Evolutionary conservation across 2,329 filamentous ascomycete species (phyloP), one percentile per base, ranked within the genome.

Genomic region (Pseudodiploospora longispora): DNA sequence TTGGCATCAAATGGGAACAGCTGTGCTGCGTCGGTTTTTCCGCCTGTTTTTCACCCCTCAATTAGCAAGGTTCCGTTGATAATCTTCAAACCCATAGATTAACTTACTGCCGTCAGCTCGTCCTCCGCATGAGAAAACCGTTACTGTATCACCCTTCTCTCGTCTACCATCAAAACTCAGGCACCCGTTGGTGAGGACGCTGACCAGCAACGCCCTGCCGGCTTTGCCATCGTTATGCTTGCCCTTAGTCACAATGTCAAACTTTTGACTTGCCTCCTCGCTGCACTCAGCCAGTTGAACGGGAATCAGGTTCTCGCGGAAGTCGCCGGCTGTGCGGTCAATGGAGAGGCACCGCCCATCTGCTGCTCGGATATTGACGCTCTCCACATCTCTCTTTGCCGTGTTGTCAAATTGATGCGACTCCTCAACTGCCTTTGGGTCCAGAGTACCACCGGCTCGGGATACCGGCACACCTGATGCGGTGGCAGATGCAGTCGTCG

Each of bases 251-350:
- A 76, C 63, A 36, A 77, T 52, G 54, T 76, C 73, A 53, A 72
- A 77, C 51, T 68, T 69, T 55, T 75, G 68, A 41, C 69, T 70
- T 4, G 65, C 58, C 4, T 65, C 63, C 30, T 66, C 70, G 30
- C 60, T 57, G 57, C 74, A 77, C 29, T 59, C 55, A 6, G 68
- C 67, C 7, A 75, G 52, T 27, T 63, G 61, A 6, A 76, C 57
- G 2, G 73, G 73, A 41, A 76, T 74, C 38, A 76, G 60, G 50
- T 77, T 77, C 56, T 71, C 62, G 5, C 73, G 69, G 56, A 75
- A 76, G 50, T 77, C 73, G 32, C 73, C 74, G 1, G 71, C 72
- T 1, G 70, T 70, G 1, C 71, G 69, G 51, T 76, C 69, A 37
- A 75, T 57, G 31, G 67, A 74, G n/a, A 76, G 62, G 46, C 73